Conservation (phyloP, 257 asterid genomes). For the Forsythia viridissima region DNA sequence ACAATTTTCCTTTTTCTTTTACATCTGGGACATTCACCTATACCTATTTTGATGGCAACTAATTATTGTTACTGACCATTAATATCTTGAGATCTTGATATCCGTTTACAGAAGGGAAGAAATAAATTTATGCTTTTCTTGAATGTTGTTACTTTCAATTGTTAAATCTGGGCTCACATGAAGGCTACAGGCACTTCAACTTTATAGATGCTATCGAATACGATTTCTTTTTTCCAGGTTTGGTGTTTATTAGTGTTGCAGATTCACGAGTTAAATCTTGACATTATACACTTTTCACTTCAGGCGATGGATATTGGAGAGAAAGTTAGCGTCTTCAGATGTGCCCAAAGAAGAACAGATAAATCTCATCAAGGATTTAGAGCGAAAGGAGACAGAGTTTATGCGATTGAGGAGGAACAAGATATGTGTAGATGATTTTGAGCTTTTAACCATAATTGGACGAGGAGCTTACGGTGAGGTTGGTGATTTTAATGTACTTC, state of each 20-base stretch:
- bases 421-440: conserved; percentile 96
- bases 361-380: conserved; percentile 82
- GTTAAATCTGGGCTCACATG: conserved; percentile 15
- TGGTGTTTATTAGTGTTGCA: background rate
- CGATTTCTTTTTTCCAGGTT: background rate
- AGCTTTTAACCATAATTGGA: conserved; percentile 91
- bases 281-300: conserved; percentile 24
- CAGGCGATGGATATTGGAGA: conserved; percentile 93
- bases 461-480: conserved; percentile 99
- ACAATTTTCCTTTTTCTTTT: background rate
- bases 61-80: background rate
- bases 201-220: background rate
- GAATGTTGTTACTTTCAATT: background rate
- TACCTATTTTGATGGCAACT: background rate
- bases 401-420: conserved; percentile 94
- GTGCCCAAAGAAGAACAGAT: conserved; percentile 94
- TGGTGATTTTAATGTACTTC: conserved; percentile 39
- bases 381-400: conserved; percentile 91
- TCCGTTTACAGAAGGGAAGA: background rate
- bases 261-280: conserved; percentile 11
- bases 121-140: background rate
- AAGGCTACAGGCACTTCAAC: background rate
- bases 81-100: background rate
- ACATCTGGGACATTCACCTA: background rate
- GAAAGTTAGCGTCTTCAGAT: conserved; percentile 95